Conservation (phyloP, 1,139 yeast species). For the Diutina rugosa region DNA sequence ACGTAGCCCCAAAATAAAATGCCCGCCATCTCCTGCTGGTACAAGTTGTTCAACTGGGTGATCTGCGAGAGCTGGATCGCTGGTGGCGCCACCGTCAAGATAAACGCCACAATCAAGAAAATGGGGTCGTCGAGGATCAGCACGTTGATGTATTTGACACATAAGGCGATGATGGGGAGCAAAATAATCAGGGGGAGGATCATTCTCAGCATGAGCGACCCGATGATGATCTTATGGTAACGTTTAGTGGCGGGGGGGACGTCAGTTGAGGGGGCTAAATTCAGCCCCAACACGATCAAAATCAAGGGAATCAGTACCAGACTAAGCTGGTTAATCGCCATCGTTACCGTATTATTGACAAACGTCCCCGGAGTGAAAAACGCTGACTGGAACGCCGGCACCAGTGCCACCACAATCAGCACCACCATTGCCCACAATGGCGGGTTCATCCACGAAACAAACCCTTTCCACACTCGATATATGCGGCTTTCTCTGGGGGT, state of each 20-base stretch:
- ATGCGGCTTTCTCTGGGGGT: background rate
- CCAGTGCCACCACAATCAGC: slow-evolving; percentile 73
- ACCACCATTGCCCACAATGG: slow-evolving; percentile 88
- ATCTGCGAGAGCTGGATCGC: slow-evolving; percentile 78
- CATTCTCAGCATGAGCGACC: slow-evolving; percentile 65
- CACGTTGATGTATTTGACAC: slow-evolving; percentile 51
- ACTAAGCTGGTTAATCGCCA: slow-evolving; percentile 57
- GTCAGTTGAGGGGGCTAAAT: slow-evolving; percentile 53
- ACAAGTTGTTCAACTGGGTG: slow-evolving; percentile 63
- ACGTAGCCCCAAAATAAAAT: slow-evolving; percentile 84
- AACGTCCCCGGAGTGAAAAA: slow-evolving; percentile 24
- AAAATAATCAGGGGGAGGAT: slow-evolving; percentile 57
- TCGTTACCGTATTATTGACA: background rate
- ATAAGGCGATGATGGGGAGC: slow-evolving; percentile 53
- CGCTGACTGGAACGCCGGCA: slow-evolving; percentile 52
- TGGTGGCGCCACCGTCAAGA: slow-evolving; percentile 70
- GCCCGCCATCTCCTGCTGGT: slow-evolving; percentile 75
- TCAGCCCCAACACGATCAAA: slow-evolving; percentile 65
- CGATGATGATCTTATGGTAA: slow-evolving; percentile 46
- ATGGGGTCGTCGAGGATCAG: slow-evolving; percentile 79
- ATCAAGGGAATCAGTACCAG: slow-evolving; percentile 81
- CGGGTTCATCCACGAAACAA: slow-evolving; percentile 68
- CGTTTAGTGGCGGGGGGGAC: slow-evolving; percentile 52
- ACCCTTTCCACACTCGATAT: background rate
- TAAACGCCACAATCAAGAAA: slow-evolving; percentile 62